Conservation (phyloP, 768 basidiomycete genomes). For the Cantharellus anzutake region DNA sequence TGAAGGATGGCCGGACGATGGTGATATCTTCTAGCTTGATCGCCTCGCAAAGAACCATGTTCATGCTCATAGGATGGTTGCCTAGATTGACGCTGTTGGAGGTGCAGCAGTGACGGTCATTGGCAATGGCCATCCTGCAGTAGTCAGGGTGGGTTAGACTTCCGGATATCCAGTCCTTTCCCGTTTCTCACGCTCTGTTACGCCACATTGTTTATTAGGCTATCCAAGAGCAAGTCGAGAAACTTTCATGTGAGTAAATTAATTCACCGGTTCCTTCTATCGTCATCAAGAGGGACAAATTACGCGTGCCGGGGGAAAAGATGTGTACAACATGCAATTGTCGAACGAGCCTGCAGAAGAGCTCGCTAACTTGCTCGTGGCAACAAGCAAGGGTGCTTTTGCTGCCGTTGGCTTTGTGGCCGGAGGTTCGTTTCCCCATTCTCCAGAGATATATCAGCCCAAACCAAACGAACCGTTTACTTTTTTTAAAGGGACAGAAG, state of each 20-base stretch:
- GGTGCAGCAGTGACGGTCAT: constrained; percentile 73
- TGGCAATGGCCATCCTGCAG: constrained; percentile 53
- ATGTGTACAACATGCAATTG: constrained; percentile 76
- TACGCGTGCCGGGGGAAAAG: constrained; percentile 19
- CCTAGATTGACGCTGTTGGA: constrained; percentile 63
- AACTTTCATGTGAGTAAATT: constrained; percentile 42
- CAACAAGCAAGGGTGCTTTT: constrained; percentile 56
- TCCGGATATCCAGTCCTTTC: not conserved
- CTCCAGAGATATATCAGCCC: not conserved
- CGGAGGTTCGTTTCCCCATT: constrained; percentile 32
- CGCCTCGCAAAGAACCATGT: not conserved
- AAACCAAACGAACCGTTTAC: not conserved
- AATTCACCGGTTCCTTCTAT: not conserved
- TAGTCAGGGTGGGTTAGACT: constrained; percentile 18
- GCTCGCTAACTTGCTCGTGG: constrained; percentile 45
- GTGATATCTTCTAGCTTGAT: not conserved
- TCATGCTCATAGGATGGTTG: constrained; percentile 54
- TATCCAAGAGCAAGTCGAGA: constrained; percentile 63
- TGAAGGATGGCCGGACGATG: not conserved
- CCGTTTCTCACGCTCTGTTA: not conserved
- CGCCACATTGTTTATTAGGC: constrained; percentile 22
- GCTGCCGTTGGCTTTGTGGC: constrained; percentile 50
- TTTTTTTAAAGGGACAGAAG: constrained; percentile 48
- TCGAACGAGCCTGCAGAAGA: constrained; percentile 68
- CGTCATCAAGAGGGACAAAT: not conserved